Evolutionary conservation across 108 stramenopile genomes (phyloP), one percentile per base, ranked within the genome.

Genomic region (Nannochloropsis oceanica): DNA sequence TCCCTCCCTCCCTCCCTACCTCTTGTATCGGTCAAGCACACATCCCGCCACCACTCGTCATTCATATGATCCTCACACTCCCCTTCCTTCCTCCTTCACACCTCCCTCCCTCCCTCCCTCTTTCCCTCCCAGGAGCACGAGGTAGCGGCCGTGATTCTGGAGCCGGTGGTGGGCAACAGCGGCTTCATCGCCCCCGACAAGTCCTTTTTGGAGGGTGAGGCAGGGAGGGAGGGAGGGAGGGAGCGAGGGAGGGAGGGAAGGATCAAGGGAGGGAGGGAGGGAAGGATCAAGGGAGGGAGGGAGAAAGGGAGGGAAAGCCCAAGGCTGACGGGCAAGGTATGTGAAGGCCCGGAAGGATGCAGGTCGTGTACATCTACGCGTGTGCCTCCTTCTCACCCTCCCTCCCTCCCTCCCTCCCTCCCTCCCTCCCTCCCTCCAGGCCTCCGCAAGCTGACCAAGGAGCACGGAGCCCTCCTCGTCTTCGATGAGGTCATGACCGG

Each of bases 401-500:
- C 59, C 59, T 73, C 59, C 59, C 59, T 73, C 59, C 59, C n/a
- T 73, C 59, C 59, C n/a, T 73, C 59, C 59, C 59, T 73, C 59
- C 3, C 59, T 73, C 59, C 59, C n/a, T 73, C 59, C 59, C 59
- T 73, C 59, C 7, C n/a, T 73, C 59, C 7, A 87, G 96, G 95
- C 84, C 85, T 96, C 25, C 94, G 97, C 82, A 90, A 96, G 82
- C 87, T 98, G 87, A 90, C 94, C 84, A 90, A 86, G 73, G 94
- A 95, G 84, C 91, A 97, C 89, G 97, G 95, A 42, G 91, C 97
- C 11, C 92, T 98, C 27, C 91, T 96, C 79, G 96, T 97, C 84
- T 98, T 98, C 88, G 97, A 98, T 91, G 97, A 98, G 92, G 97
- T 98, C 86, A 98, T 98, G 97, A 98, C 97, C 83, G 97, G 97